Percentiles rank a stretch among this genome's conserved stretches.
phyloP scores from a whole-genome alignment of 2,329 filamentous ascomycete species.

The Rhinocladiella similis region DNA sequence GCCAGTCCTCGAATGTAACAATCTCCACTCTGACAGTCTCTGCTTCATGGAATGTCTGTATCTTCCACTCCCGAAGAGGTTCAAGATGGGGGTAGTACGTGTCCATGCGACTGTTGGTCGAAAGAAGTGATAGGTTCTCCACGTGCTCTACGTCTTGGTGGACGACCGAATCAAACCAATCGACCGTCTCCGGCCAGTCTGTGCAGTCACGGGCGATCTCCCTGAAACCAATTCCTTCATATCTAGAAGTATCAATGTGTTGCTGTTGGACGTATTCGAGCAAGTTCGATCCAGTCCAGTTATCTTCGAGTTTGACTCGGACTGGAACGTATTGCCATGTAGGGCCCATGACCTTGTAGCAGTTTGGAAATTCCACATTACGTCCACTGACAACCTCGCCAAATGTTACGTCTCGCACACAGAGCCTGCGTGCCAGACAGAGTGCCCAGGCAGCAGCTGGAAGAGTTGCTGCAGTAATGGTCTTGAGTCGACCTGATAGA shows the following conservation, averaged over 20 bases:
- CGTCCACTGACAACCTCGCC: conserved; percentile 67
- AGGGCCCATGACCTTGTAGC: conserved; percentile 62
- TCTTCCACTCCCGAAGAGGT: conserved; percentile 59
- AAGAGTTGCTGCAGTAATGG: conserved; percentile 63
- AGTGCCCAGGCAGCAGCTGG: conserved; percentile 69
- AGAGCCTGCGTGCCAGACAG: conserved; percentile 57
- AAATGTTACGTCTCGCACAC: conserved; percentile 60
- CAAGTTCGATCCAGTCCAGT: conserved; percentile 42
- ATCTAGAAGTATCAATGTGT: conserved; percentile 55
- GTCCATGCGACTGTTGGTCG: conserved; percentile 49
- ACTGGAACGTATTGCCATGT: conserved; percentile 69
- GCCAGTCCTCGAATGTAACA: conserved; percentile 61
- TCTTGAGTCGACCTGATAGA: conserved; percentile 50
- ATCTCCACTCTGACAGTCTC: conserved; percentile 58
- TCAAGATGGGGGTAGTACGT: conserved; percentile 61
- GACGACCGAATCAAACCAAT: conserved; percentile 58
- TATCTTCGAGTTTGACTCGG: conserved; percentile 55
- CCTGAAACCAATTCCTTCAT: conserved; percentile 55
- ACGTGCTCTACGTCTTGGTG: conserved; percentile 64
- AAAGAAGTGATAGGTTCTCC: conserved; percentile 48
- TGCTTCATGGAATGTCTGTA: conserved; percentile 60
- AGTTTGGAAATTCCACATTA: conserved; percentile 56
- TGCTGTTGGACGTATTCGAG: conserved; percentile 47
- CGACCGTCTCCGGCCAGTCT: conserved; percentile 38
- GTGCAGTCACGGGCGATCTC: conserved; percentile 55